Conservation (phyloP, 2,329 filamentous ascomycete genomes). For the Phaeosphaeriaceae sp. region DNA sequence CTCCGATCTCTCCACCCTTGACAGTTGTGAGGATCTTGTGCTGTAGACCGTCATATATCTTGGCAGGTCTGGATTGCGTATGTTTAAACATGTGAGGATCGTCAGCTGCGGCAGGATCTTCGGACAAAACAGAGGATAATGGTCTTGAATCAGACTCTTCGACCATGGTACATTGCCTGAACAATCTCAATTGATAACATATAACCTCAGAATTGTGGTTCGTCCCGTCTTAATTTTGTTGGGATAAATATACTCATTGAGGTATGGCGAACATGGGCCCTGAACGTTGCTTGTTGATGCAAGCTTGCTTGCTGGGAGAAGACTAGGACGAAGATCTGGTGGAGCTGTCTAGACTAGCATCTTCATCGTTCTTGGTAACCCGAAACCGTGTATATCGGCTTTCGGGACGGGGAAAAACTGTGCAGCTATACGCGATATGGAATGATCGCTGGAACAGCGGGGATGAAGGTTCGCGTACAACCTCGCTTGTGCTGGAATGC, state of each 20-base stretch:
- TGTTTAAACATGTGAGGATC: not conserved
- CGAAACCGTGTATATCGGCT: not conserved
- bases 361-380: not conserved
- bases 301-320: not conserved
- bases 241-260: not conserved
- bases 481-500: constrained; percentile 1
- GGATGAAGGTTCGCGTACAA: not conserved
- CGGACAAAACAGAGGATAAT: not conserved
- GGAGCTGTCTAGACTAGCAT: not conserved
- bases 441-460: constrained; percentile 1
- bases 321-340: not conserved
- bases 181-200: not conserved
- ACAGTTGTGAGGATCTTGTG: not conserved
- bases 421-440: not conserved
- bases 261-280: not conserved
- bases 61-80: not conserved
- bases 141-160: not conserved
- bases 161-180: not conserved
- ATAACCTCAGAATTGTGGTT: not conserved
- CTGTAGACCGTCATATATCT: not conserved
- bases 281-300: not conserved
- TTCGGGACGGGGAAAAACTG: not conserved
- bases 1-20: not conserved
- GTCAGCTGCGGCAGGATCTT: constrained; percentile 3
- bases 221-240: not conserved